Conservation (phyloP, 2,329 filamentous ascomycete genomes). For the Myriangium duriaei region DNA sequence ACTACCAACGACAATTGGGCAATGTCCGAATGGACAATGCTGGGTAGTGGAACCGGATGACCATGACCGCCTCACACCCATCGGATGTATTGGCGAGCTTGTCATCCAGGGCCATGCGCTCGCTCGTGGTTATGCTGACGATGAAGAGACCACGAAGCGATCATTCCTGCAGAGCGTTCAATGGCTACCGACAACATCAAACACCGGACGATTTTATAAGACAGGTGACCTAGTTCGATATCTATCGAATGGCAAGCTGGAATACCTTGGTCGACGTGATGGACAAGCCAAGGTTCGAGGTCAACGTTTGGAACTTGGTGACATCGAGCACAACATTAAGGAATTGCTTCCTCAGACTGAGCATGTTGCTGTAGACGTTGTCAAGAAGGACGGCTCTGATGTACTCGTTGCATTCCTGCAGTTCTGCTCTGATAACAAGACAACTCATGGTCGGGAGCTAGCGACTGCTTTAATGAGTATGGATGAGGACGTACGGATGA, state of each 20-base stretch:
- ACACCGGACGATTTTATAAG: constrained; percentile 44
- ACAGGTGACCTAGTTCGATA: constrained; percentile 68
- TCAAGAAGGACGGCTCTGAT: not conserved
- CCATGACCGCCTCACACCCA: constrained; percentile 1
- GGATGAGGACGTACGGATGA: not conserved
- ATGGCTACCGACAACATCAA: too few relatives aligned
- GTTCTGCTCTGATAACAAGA: not conserved
- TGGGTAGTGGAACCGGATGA: constrained; percentile 4
- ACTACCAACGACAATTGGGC: not conserved
- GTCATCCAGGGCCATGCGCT: constrained; percentile 3
- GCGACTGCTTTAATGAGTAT: not conserved
- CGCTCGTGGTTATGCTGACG: not conserved
- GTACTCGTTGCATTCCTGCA: constrained; percentile 1
- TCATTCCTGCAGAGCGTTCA: not conserved
- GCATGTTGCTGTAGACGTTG: not conserved
- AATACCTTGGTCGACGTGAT: not conserved
- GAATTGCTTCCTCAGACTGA: constrained; percentile 26
- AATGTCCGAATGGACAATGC: not conserved
- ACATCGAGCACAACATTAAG: constrained; percentile 27
- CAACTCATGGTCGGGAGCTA: not conserved
- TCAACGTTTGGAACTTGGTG: constrained; percentile 8
- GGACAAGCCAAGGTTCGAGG: constrained; percentile 8
- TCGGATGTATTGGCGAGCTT: constrained; percentile 4
- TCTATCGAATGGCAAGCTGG: constrained; percentile 29
- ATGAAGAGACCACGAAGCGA: not conserved